Conservation (phyloP, 345 rosid genomes). For the Clarkia xantiana region DNA sequence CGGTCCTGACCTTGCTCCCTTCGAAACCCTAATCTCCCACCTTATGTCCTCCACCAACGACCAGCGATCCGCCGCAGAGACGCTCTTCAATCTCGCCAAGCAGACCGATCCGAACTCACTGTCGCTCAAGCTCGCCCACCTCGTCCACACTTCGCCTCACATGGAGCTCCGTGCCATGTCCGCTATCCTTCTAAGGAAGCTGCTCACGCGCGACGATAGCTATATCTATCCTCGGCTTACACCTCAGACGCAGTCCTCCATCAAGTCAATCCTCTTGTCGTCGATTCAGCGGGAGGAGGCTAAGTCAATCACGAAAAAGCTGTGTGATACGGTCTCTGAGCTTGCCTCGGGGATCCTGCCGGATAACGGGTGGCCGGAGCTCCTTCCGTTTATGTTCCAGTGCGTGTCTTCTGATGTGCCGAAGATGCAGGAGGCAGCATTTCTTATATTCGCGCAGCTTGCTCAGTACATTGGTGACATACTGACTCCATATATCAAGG, state of each 20-base stretch:
- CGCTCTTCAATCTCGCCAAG: constrained; percentile 76
- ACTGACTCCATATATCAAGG: constrained; percentile 61
- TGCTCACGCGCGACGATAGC: constrained; percentile 77
- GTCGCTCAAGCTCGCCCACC: constrained; percentile 67
- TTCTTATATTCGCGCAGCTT: constrained; percentile 81
- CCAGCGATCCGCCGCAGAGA: constrained; percentile 80
- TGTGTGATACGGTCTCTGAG: constrained; percentile 91
- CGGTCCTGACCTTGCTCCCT: constrained; percentile 71
- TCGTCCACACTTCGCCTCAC: constrained; percentile 61
- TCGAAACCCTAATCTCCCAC: constrained; percentile 70
- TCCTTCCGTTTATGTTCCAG: constrained; percentile 86
- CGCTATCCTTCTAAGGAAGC: constrained; percentile 87
- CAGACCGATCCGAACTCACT: constrained; percentile 79
- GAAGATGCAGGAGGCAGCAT: constrained; percentile 83
- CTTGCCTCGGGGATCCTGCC: constrained; percentile 77
- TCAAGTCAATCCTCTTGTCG: constrained; percentile 59
- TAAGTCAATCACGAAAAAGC: constrained; percentile 70
- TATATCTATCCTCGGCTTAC: constrained; percentile 83
- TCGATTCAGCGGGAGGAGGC: constrained; percentile 68
- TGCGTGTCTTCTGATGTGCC: constrained; percentile 71
- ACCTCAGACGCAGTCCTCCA: constrained; percentile 53
- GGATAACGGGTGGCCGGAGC: constrained; percentile 93
- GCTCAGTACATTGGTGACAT: constrained; percentile 84
- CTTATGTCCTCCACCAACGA: constrained; percentile 95
- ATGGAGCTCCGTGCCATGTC: constrained; percentile 87